A percentile compares a stretch with the other conserved stretches of the same genome.
phyloP scores from a whole-genome alignment of 164 flowering plant species.

The Piper betle region DNA sequence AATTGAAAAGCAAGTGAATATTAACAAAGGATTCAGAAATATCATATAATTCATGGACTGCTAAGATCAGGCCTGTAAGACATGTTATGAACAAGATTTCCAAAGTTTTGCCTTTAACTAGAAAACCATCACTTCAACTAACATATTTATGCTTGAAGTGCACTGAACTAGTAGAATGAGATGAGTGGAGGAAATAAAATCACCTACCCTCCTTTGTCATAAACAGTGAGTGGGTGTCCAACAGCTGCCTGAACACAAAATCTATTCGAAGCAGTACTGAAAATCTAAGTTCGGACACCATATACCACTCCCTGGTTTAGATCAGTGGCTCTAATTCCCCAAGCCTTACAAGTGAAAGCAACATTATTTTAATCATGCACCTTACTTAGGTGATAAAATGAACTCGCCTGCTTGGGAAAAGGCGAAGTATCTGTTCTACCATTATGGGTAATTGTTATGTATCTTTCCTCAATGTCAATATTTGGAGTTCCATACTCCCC shows the following conservation, averaged over 20 bases:
- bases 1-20: neutral
- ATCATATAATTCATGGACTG: neutral
- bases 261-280: conserved; percentile 85
- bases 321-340: conserved; percentile 96
- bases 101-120: no score
- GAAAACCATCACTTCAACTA: neutral
- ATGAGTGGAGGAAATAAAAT: neutral
- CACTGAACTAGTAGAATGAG: neutral
- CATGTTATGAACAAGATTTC: neutral
- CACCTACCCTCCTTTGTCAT: conserved; percentile 99
- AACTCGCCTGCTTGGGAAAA: conserved; percentile 75
- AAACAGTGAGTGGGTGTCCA: conserved; percentile 98
- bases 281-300: conserved; percentile 33
- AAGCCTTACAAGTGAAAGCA: conserved; percentile 93
- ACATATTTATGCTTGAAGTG: neutral
- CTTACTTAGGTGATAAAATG: conserved; percentile 40
- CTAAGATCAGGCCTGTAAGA: neutral
- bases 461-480: conserved; percentile 94
- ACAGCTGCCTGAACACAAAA: conserved; percentile 94
- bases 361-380: conserved; percentile 90
- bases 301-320: conserved; percentile 96
- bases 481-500: conserved; percentile 99
- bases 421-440: conserved; percentile 95
- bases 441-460: conserved; percentile 80
- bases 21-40: neutral